Evolutionary conservation across 805 yeast species (phyloP), one percentile per base, ranked within the genome.

Genomic region (Saccharomycopsis sp.): DNA sequence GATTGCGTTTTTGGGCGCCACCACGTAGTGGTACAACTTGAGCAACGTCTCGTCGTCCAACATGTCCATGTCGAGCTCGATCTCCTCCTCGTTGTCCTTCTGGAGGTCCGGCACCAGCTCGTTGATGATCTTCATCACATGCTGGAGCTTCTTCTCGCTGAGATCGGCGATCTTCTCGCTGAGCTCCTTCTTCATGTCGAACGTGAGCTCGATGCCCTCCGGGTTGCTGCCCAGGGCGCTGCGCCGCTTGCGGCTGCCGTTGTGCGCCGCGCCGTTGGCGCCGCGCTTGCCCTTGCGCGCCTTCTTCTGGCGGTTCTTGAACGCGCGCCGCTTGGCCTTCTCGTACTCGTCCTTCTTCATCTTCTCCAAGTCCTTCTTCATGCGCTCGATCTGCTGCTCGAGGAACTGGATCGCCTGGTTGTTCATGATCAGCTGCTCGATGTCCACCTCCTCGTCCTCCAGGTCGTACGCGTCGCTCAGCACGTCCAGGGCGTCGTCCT

Each of bases 101-200:
- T 70, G 79, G 64, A 80, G 76, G 61, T 81, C 87, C 8, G 63
- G 63, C 79, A 85, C 76, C 55, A 84, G 78, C 70, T 88, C 94
- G 67, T 87, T 87, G 64, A 94, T 90, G 62, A 94, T 90, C 54
- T 87, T 82, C 61, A 92, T 79, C 37, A 91, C 96, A 60, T 87
- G 86, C 64, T 85, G 88, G 65, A 92, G 75, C 73, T 89, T 89
- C 71, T 85, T 83, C 63, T 91, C 95, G 50, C 90, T 81, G 62
- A 84, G 73, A 59, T 83, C 84, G 55, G 85, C 84, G 69, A 94
- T 91, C 64, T 84, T 84, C 67, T 91, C 97, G 57, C 91, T 83
- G 59, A 94, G 84, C 70, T 90, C 94, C 69, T 89, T 89, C 79
- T 94, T 94, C 98, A 92, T 92, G 67, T 91, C 98, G 69, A 89